Base-by-base conservation (phyloP, 345 rosid genomes). In the Salix exigua region DNA sequence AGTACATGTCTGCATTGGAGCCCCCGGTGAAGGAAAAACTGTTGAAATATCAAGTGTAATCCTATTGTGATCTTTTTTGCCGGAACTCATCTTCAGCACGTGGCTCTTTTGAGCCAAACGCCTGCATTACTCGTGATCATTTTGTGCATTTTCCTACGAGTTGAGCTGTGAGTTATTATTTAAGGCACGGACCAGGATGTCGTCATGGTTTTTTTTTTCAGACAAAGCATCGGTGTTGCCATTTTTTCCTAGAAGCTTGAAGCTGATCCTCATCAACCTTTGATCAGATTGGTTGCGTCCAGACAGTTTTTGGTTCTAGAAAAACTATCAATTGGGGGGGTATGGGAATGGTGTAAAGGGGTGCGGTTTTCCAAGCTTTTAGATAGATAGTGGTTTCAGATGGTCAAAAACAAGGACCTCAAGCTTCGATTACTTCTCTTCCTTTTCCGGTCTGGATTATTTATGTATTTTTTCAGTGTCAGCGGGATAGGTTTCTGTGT, bases 21-120 rank as follows among this genome's bases (percentile, higher is more conserved):
- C 88, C 97, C 80, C 89, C 89, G 0, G 93, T 89, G 77, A 92
- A 91, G 88, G 99, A 96, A 81, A 91, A 87, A 82, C 88, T 96
- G 50, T 86, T 87, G 31, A 90, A 91, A 85, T 96, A 94, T 88
- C 88, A 86, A 87, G 92, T 91, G 58, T 94, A 84, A 75, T 21
- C 7, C 66, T 25, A 16, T 73, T 50, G 14, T 31, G 38, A n/a
- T 60, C 67, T 76, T 51, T 31, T 67, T 9, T 53, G 42, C 37
- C 66, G 74, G 71, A 68, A 63, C n/a, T 67, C 37, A 16, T 71
- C 80, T 42, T 46, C 51, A 23, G 13, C 68, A 10, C 76, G 14
- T 40, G 51, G 72, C 55, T 77, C 78, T 73, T 58, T 69, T 66
- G 63, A 68, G 80, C 55, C 55, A 66, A 33, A 50, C 40, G 26